Evolutionary conservation across 148 eudicot species (phyloP), one percentile per base, ranked within the genome.

Genomic region (Cornus controversa): DNA sequence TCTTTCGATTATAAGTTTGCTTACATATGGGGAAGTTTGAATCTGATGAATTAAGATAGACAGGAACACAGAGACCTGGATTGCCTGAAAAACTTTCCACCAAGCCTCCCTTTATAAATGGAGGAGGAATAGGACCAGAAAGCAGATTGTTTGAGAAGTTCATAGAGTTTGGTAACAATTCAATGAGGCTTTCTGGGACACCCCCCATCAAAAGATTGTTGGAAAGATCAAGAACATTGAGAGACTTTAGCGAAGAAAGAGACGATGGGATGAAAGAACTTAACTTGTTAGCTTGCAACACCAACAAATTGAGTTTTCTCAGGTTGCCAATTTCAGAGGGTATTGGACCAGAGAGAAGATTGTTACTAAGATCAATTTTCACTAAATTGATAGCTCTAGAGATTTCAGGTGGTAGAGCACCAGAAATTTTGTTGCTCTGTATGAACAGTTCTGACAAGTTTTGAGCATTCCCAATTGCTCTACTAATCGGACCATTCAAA

Each of bases 181-280:
- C 74, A 69, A 77, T 69, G 47, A 95, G 89, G 74, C 84, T 85
- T 27, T 86, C 81, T 4, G 99, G 99, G 76, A 95, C 82, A 5
- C 76, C 66, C 16, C 99, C 99, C 18, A 73, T 86, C 79, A 95
- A 84, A 26, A 77, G 84, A 54, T 94, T 95, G 70, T 78, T 87
- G 72, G 99, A 89, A 47, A 95, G 88, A 76, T 95, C 97, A 69
- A 95, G 96, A 68, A 89, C 85, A 81, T 95, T 93, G 23, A 93
- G 89, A 29, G 84, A 87, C 71, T 77, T 86, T 18, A 93, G 80
- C 23, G 82, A 81, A 75, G 97, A 79, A 27, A 95, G 88, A 25
- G 94, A 86, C 13, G 87, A 73, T 6, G 97, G 99, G 50, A 94
- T 92, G 26, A 89, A 86, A 74, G 91, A 91, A 74, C 42, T 90